phyloP scores from a whole-genome alignment of 2,329 filamentous ascomycete species.

The Furcasterigmium furcatum region DNA sequence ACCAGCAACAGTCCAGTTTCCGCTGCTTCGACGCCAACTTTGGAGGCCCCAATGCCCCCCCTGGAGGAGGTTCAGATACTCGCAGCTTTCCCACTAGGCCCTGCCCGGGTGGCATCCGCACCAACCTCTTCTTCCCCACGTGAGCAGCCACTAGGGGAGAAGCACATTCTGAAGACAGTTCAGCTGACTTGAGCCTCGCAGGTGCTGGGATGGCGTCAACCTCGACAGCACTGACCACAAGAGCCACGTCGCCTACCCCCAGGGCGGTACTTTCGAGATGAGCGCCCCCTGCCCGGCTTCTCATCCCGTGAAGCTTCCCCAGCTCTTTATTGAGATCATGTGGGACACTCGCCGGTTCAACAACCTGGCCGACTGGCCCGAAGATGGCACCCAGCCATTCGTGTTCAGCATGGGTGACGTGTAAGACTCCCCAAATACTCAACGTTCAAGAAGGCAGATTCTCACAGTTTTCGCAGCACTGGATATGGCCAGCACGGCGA shows the following conservation, averaged over 20 bases:
- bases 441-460: too few relatives aligned
- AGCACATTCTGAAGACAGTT: too few relatives aligned
- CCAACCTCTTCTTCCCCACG: slow-evolving; percentile 35
- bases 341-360: slow-evolving; percentile 15
- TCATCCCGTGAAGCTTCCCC: slow-evolving; percentile 11
- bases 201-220: slow-evolving; percentile 59
- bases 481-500: slow-evolving; percentile 11
- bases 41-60: background rate
- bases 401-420: slow-evolving; percentile 1
- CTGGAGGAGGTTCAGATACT: slow-evolving; percentile 15
- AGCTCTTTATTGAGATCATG: slow-evolving; percentile 12
- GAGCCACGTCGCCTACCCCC: slow-evolving; percentile 53
- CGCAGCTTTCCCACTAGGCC: slow-evolving; percentile 21
- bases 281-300: slow-evolving; percentile 10
- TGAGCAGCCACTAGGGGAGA: slow-evolving; percentile 42
- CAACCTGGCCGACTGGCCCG: slow-evolving; percentile 15
- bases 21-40: slow-evolving; percentile 2
- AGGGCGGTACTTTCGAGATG: slow-evolving; percentile 9
- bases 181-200: too few relatives aligned
- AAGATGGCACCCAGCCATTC: slow-evolving; percentile 10
- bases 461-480: background rate
- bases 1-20: slow-evolving; percentile 1
- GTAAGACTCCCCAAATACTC: background rate
- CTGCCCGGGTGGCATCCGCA: slow-evolving; percentile 12
- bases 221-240: slow-evolving; percentile 52